Conservation (phyloP, 2,329 filamentous ascomycete genomes). For the Rhinocladiella mackenziei region DNA sequence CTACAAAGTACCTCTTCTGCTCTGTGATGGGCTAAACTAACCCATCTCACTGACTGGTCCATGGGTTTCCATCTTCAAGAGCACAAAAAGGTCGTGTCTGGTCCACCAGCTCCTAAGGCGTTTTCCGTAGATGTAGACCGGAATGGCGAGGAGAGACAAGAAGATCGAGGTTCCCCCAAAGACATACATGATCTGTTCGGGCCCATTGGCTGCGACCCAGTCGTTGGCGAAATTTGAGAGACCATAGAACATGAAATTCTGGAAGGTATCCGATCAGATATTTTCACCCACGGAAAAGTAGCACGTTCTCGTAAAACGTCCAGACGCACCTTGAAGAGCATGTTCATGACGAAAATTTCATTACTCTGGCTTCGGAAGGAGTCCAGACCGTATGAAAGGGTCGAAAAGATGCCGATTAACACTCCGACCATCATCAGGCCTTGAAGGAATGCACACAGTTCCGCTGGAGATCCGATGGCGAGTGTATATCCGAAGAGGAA, state of each 20-base stretch:
- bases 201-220: conserved; percentile 30
- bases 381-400: conserved; percentile 30
- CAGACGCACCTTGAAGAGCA: conserved; percentile 30
- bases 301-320: not conserved
- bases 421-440: conserved; percentile 32
- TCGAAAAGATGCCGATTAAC: conserved; percentile 30
- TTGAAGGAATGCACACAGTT: conserved; percentile 32
- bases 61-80: conserved; percentile 24
- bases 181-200: conserved; percentile 32
- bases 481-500: conserved; percentile 32
- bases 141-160: conserved; percentile 28
- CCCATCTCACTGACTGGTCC: conserved; percentile 20
- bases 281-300: not conserved
- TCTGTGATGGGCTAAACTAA: not conserved
- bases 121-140: conserved; percentile 32
- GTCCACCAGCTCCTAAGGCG: conserved; percentile 25
- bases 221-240: conserved; percentile 31
- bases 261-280: not conserved
- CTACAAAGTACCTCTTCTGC: too few relatives aligned
- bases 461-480: conserved; percentile 20
- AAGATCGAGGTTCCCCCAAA: conserved; percentile 32
- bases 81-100: conserved; percentile 22
- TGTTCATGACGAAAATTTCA: conserved; percentile 34
- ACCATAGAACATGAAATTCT: conserved; percentile 35
- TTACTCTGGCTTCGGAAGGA: conserved; percentile 31